Percentiles rank a stretch among this genome's conserved stretches.
Conservation (phyloP, 2,329 filamentous ascomycete species). For the Dothideomycetes sp. region DNA sequence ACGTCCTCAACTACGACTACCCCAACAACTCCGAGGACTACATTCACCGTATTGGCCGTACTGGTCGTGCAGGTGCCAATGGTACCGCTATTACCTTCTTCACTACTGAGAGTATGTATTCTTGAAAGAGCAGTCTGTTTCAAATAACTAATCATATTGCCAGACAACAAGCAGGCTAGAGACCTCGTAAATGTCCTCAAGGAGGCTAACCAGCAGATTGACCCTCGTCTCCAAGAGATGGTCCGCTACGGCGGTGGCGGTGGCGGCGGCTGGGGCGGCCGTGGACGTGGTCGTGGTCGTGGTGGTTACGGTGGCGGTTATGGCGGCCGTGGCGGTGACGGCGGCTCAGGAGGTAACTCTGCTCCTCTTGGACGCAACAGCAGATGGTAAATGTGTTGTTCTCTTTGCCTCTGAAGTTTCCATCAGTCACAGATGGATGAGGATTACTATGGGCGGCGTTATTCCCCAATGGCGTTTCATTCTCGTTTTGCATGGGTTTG, state of each 20-base stretch:
- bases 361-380: constrained; percentile 46
- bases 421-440: too few species aligned
- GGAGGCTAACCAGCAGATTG: constrained; percentile 97
- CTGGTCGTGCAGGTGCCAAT: constrained; percentile 65
- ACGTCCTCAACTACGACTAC: constrained; percentile 99
- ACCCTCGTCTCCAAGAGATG: constrained; percentile 94
- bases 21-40: constrained; percentile 79
- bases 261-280: constrained; percentile 53
- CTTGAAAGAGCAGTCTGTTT: constrained; percentile 5
- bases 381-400: constrained; percentile 39
- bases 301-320: constrained; percentile 26
- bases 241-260: constrained; percentile 80
- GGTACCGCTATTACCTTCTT: constrained; percentile 98
- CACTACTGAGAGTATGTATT: constrained; percentile 90
- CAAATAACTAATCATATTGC: constrained; percentile 19
- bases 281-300: constrained; percentile 48
- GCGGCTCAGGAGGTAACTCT: constrained; percentile 43
- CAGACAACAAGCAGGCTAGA: constrained; percentile 60
- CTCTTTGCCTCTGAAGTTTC: too few species aligned
- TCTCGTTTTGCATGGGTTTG: too few species aligned
- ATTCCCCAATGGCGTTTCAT: too few species aligned
- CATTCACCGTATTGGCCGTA: constrained; percentile 58
- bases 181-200: constrained; percentile 86
- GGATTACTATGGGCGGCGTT: too few species aligned
- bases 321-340: constrained; percentile 26